Conservation (phyloP, 352 stramenopile species). For the Globisporangium okanoganense region DNA sequence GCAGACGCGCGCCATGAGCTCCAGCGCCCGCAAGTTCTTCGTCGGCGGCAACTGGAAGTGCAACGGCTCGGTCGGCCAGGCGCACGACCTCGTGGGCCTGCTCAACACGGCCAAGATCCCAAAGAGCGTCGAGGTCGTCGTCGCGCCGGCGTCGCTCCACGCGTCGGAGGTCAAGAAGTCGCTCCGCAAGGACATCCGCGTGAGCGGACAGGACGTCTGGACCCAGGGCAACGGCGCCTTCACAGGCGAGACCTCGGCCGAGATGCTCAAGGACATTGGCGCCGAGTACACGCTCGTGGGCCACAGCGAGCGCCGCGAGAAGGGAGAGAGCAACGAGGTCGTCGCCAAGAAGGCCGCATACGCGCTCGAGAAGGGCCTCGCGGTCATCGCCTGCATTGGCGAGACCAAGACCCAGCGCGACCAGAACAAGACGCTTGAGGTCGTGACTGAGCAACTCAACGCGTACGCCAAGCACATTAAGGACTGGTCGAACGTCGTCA, state of each 20-base stretch:
- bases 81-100: conserved; percentile 64
- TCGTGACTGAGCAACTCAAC: conserved; percentile 93
- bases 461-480: conserved; percentile 85
- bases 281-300: conserved; percentile 95
- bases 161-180: conserved; percentile 52
- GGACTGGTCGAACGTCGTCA: conserved; percentile 94
- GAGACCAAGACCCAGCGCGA: conserved; percentile 96
- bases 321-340: conserved; percentile 90
- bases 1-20: conserved; percentile 62
- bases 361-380: conserved; percentile 91
- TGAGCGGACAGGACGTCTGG: conserved; percentile 95
- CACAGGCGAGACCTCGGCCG: conserved; percentile 96
- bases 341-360: conserved; percentile 94
- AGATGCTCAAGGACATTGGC: conserved; percentile 96
- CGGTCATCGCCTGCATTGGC: conserved; percentile 96
- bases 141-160: conserved; percentile 95
- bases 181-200: conserved; percentile 62
- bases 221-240: conserved; percentile 93
- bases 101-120: conserved; percentile 86
- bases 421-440: conserved; percentile 89
- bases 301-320: conserved; percentile 93
- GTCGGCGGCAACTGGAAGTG: conserved; percentile 99
- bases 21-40: conserved; percentile 94
- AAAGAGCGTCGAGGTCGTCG: conserved; percentile 92
- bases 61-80: conserved; percentile 74